A percentile compares a stretch with the other conserved stretches of the same genome.
phyloP scores from a whole-genome alignment of 2,329 filamentous ascomycete genomes.

The Penicillium paneum region DNA sequence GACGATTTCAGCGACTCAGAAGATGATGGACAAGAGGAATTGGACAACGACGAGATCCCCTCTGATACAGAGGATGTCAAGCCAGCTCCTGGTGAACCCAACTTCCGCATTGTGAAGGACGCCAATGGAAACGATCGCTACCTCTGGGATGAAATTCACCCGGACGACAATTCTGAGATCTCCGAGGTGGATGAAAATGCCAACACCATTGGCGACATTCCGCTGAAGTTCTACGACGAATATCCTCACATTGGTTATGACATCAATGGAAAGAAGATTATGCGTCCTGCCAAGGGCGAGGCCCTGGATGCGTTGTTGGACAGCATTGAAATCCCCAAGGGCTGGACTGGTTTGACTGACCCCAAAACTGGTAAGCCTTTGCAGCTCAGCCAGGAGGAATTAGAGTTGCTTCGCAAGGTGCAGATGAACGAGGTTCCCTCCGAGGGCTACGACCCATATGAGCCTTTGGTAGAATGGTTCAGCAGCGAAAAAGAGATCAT shows the following conservation, averaged over 20 bases:
- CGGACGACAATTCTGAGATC: slow-evolving; percentile 94
- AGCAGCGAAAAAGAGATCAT: slow-evolving; percentile 86
- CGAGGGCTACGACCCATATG: slow-evolving; percentile 89
- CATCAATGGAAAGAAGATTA: slow-evolving; percentile 97
- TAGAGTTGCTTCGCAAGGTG: slow-evolving; percentile 82
- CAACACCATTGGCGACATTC: slow-evolving; percentile 96
- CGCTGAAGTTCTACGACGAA: slow-evolving; percentile 90
- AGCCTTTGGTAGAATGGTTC: slow-evolving; percentile 92
- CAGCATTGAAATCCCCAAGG: slow-evolving; percentile 94
- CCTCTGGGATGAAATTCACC: slow-evolving; percentile 89
- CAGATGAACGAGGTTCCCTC: slow-evolving; percentile 85
- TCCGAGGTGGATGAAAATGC: slow-evolving; percentile 72
- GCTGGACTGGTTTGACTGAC: slow-evolving; percentile 94
- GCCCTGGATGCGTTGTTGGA: slow-evolving; percentile 90
- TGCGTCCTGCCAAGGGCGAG: slow-evolving; percentile 90
- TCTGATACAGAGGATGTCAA: slow-evolving; percentile 46
- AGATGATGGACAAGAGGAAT: slow-evolving; percentile 47
- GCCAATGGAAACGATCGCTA: slow-evolving; percentile 90
- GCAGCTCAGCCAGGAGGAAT: slow-evolving; percentile 79
- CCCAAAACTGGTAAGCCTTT: slow-evolving; percentile 90
- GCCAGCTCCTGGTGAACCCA: slow-evolving; percentile 38
- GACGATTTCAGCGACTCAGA: slow-evolving; percentile 52
- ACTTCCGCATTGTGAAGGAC: slow-evolving; percentile 66
- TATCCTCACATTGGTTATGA: slow-evolving; percentile 99
- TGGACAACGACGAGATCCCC: slow-evolving; percentile 52